These are phyloP conservation scores for Blepharisma japonicum DNA, from an alignment of 73 alveolate genomes.

Conservation along the genomic window DNA sequence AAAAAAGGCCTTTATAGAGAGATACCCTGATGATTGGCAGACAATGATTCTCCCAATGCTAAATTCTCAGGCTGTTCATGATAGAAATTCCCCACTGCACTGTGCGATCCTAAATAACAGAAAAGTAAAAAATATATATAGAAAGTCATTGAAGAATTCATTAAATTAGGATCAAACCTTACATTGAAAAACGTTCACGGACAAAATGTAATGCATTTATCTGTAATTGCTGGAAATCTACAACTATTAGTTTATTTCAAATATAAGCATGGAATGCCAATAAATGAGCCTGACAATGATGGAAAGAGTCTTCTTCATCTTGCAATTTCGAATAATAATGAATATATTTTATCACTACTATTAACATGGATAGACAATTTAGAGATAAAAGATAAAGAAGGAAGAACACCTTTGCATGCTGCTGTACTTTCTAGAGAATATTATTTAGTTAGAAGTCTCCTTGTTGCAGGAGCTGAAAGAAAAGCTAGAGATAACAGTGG, in stretches of 20 bases:
- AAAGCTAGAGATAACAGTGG: background rate
- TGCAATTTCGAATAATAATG: background rate
- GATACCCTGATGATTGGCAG: background rate
- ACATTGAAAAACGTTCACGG: background rate
- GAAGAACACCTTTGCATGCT: background rate
- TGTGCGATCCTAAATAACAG: background rate
- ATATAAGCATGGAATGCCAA: no score
- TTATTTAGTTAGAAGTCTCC: conserved; percentile 1
- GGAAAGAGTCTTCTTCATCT: background rate
- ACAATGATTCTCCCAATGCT: background rate
- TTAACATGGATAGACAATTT: background rate
- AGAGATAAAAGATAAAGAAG: conserved; percentile 5
- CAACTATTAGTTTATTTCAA: no score
- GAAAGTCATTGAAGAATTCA: background rate
- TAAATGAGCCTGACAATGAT: background rate
- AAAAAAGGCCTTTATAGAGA: background rate
- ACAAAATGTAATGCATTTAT: background rate
- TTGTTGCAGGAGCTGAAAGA: background rate
- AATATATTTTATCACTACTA: background rate
- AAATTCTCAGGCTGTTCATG: background rate
- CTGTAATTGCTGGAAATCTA: no score
- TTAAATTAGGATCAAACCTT: background rate
- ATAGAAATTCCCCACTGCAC: background rate
- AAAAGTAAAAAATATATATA: background rate
- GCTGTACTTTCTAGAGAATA: background rate